phyloP scores from a whole-genome alignment of 305 asterid species.

The Nicotiana rustica region DNA sequence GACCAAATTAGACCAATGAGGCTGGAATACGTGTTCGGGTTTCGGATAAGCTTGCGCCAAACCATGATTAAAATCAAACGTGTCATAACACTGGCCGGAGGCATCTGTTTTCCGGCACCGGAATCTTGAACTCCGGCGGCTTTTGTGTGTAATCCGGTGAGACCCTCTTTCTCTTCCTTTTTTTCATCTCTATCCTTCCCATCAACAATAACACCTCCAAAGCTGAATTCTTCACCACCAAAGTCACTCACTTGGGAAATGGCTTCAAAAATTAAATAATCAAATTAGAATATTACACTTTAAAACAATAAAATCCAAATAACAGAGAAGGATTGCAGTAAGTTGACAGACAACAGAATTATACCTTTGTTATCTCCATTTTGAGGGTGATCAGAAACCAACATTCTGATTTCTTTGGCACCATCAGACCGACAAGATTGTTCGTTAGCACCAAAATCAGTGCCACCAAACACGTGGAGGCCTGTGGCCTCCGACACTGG shows the following conservation, averaged over 20 bases:
- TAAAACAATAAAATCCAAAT: neutral
- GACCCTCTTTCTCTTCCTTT: constrained; percentile 63
- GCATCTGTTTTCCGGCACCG: constrained; percentile 72
- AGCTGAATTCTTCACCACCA: constrained; percentile 66
- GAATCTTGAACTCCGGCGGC: constrained; percentile 49
- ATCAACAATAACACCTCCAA: constrained; percentile 49
- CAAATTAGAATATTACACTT: neutral
- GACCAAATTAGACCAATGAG: constrained; percentile 94
- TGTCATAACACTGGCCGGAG: constrained; percentile 96
- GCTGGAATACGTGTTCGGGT: constrained; percentile 96
- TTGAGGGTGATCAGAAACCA: constrained; percentile 77
- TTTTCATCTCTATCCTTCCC: constrained; percentile 58
- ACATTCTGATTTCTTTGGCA: constrained; percentile 88
- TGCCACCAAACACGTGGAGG: constrained; percentile 74
- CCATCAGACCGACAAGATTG: constrained; percentile 85
- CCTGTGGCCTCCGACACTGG: constrained; percentile 85
- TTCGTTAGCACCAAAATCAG: constrained; percentile 62
- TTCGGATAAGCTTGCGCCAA: constrained; percentile 96
- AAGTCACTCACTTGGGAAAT: constrained; percentile 60
- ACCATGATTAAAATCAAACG: constrained; percentile 95
- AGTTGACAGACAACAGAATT: neutral
- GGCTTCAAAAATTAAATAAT: constrained; percentile 41
- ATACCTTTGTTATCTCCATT: constrained; percentile 81
- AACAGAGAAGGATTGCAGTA: neutral
- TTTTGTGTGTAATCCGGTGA: constrained; percentile 57